Percentiles rank a stretch among this genome's conserved stretches.
These are phyloP conservation scores for Ustilago shanxiensis DNA, from an alignment of 1,284 basidiomycete genomes.

Conservation along the genomic window DNA sequence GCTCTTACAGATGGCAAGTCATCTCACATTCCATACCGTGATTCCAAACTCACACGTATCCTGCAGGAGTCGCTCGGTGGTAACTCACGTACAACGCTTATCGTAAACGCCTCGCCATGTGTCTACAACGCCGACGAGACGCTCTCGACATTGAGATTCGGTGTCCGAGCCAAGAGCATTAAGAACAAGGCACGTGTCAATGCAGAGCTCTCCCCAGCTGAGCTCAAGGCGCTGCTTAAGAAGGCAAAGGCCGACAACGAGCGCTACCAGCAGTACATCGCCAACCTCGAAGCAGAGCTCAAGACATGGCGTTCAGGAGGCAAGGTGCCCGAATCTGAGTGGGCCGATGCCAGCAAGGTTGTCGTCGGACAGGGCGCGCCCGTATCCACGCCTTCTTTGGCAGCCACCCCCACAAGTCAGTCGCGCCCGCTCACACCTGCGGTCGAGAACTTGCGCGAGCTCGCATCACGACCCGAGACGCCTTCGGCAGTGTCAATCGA, in stretches of 20 bases:
- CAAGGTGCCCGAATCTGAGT: slow-evolving; percentile 85
- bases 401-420: slow-evolving; percentile 28
- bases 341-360: slow-evolving; percentile 81
- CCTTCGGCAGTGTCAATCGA: slow-evolving; percentile 87
- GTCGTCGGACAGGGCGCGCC: slow-evolving; percentile 63
- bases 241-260: slow-evolving; percentile 90
- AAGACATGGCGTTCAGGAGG: slow-evolving; percentile 91
- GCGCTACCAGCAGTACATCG: slow-evolving; percentile 87
- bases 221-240: slow-evolving; percentile 90
- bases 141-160: slow-evolving; percentile 95
- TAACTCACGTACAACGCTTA: slow-evolving; percentile 97
- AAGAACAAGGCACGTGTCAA: slow-evolving; percentile 99
- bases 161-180: slow-evolving; percentile 94
- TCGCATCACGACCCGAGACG: slow-evolving; percentile 72
- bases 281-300: slow-evolving; percentile 89
- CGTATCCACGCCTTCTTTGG: slow-evolving; percentile 61
- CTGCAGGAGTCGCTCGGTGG: slow-evolving; percentile 99
- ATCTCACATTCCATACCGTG: slow-evolving; percentile 97
- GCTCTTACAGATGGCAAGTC: slow-evolving; percentile 92
- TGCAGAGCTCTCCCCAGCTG: slow-evolving; percentile 94
- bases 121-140: slow-evolving; percentile 98
- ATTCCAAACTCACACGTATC: slow-evolving; percentile 99
- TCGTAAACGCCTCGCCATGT: slow-evolving; percentile 98
- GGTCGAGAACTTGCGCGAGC: slow-evolving; percentile 79
- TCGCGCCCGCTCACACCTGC: slow-evolving; percentile 79